Base-by-base conservation (phyloP, 139 green algal species). In the Asterochloris erici region DNA sequence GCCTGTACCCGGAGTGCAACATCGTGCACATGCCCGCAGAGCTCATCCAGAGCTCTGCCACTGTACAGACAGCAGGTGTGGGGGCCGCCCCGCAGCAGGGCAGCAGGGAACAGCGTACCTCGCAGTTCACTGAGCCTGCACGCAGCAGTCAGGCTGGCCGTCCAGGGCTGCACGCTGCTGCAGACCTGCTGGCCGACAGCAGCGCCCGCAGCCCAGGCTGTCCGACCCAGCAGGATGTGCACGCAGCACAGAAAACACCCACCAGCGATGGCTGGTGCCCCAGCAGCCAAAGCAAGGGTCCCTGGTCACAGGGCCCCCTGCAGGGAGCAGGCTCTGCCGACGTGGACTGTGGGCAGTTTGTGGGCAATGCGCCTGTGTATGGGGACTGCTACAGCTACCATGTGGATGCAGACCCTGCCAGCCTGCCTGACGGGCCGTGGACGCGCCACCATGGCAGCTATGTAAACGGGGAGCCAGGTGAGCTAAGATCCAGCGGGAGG, bases 311-410 rank as follows among this genome's bases (percentile, higher is more conserved):
- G 38, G 38, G 4, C 2, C 38, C 38, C 38, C 38, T 54, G 38
- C 38, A 54, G 38, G 38, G 12, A 73, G 12, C 60, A 81, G 60
- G 24, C 23, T 6, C 38, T 70, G 77, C 63, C 12, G 26, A 17
- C 38, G 79, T 88, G 12, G 88, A 95, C 81, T 97, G 93, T 81
- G 80, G 87, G 28, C 84, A 83, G 62, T 94, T 96, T 82, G 84
- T 98, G n/a, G 95, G 91, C 16, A 98, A 97, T 81, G 94, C 94
- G 0, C 90, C 94, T 27, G 85, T 94, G 73, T 54, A 77, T 21
- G 92, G 92, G 0, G 93, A 98, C 80, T 28, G 24, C 16, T 98
- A 93, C 79, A 68, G 28, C 1, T 97, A 88, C 86, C 95, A 98
- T 78, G 88, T 96, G 26, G 95, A 98, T 84, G 93, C 93, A 4